Percentiles rank a stretch among this genome's conserved stretches.
These are phyloP conservation scores for Lachancea sp. DNA, from an alignment of 805 yeast genomes.

Conservation along the genomic window DNA sequence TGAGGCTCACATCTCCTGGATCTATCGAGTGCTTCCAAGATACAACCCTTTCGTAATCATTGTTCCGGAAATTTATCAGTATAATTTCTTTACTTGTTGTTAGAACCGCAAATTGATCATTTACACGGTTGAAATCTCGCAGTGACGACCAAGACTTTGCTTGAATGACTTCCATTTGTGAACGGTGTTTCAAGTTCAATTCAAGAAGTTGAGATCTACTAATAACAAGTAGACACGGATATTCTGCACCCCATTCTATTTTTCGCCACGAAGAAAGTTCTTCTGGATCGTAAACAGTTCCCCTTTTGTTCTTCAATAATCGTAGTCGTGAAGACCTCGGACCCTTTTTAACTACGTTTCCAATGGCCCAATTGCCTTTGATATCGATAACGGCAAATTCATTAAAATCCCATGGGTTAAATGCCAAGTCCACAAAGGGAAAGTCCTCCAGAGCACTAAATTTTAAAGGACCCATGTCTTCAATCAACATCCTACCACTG, in stretches of 20 bases:
- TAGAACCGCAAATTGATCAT: constrained; percentile 39
- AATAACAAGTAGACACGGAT: constrained; percentile 31
- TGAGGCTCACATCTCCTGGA: constrained; percentile 48
- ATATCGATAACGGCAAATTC: constrained; percentile 43
- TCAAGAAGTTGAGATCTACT: constrained; percentile 40
- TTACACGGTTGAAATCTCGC: constrained; percentile 37
- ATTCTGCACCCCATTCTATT: constrained; percentile 40
- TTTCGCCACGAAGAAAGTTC: constrained; percentile 54
- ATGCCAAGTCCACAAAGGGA: constrained; percentile 41
- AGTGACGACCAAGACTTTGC: constrained; percentile 51
- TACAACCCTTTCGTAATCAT: constrained; percentile 41
- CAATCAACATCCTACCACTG: constrained; percentile 13
- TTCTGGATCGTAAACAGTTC: constrained; percentile 37
- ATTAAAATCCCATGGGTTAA: constrained; percentile 38
- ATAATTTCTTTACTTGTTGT: constrained; percentile 64
- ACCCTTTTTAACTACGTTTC: constrained; percentile 25
- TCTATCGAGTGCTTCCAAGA: constrained; percentile 71
- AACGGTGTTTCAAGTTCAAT: constrained; percentile 28
- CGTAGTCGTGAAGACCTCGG: constrained; percentile 10
- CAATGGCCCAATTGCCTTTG: constrained; percentile 47
- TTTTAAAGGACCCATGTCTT: constrained; percentile 21
- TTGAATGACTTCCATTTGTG: constrained; percentile 36
- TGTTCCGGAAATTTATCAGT: constrained; percentile 38
- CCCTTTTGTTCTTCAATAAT: constrained; percentile 14
- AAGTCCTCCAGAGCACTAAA: constrained; percentile 27